Evolutionary conservation across 1,284 basidiomycete species (phyloP), one percentile per base, ranked within the genome.

Genomic region (Sanguinoderma infundibulare): DNA sequence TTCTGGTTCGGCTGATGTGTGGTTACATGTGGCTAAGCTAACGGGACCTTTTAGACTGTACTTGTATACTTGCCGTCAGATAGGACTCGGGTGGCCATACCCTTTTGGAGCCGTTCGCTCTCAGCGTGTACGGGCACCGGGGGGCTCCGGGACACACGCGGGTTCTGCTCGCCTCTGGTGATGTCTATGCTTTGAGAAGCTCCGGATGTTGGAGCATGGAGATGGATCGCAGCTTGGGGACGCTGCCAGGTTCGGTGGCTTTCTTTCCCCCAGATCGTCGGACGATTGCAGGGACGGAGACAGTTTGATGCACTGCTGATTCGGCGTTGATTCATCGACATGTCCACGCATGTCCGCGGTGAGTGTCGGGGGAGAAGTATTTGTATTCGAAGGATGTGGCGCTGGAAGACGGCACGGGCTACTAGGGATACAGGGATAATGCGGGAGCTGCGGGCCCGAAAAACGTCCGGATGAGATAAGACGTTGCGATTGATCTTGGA

Each of bases 1-100:
- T n/a, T n/a, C n/a, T 44, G 22, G 22, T 6, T 24, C 22, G 22
- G 12, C 22, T 15, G 46, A 14, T 22, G 12, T 51, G 49, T 51
- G 49, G 49, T 51, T 51, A 51, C 20, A 32, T 20, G 49, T 51
- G 49, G 49, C 49, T 51, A 51, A 51, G 49, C 49, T 35, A 35
- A 32, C 49, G 49, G 49, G 49, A 12, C 49, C 20, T 51, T n/a
- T 35, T 51, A 51, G 34, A 20, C 49, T 26, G 42, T 26, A 24
- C 28, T 46, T 26, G 42, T 26, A 22, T 34, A 14, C 30, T 15
- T 51, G 34, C n/a, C 32, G 49, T 51, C 49, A 34, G 30, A 51
- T 51, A 22, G 30, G 20, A 51, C 49, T 51, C 49, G 49, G 20
- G 49, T 51, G 49, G 49, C 49, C 30, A 20, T 12, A 24, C 5